phyloP scores from a whole-genome alignment of 108 stramenopile genomes.

The Chaetoceros tenuissimus region DNA sequence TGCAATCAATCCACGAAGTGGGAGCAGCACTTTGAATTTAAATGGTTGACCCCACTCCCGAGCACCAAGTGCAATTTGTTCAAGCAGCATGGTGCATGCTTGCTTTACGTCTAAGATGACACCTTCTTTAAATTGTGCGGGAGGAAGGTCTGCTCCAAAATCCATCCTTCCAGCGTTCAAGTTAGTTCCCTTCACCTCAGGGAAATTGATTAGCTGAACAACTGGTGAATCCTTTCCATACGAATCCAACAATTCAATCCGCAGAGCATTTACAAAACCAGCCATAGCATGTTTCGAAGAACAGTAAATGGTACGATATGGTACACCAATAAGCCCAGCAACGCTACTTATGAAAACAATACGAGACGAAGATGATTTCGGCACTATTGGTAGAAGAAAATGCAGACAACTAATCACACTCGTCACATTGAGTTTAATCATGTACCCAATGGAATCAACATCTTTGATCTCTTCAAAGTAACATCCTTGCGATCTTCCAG shows the following conservation, averaged over 20 bases:
- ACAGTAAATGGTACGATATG: slow-evolving; percentile 21
- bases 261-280: slow-evolving; percentile 17
- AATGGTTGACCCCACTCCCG: slow-evolving; percentile 17
- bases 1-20: too few species aligned
- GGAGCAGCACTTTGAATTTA: too few species aligned
- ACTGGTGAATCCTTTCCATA: slow-evolving; percentile 12
- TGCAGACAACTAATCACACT: slow-evolving; percentile 17
- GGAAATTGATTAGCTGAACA: slow-evolving; percentile 14
- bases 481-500: slow-evolving; percentile 18
- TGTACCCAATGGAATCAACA: slow-evolving; percentile 11
- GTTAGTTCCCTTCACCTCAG: slow-evolving; percentile 11
- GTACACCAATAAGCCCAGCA: slow-evolving; percentile 15
- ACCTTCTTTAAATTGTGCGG: slow-evolving; percentile 14
- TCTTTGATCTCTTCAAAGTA: slow-evolving; percentile 28
- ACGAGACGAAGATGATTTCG: slow-evolving; percentile 16
- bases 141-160: slow-evolving; percentile 18
- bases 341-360: slow-evolving; percentile 6
- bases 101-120: slow-evolving; percentile 13
- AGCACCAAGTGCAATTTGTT: slow-evolving; percentile 11
- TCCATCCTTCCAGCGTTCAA: slow-evolving; percentile 9
- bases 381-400: slow-evolving; percentile 15
- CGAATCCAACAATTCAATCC: slow-evolving; percentile 17
- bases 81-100: slow-evolving; percentile 12
- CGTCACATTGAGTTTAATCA: slow-evolving; percentile 19
- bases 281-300: slow-evolving; percentile 21